These are phyloP conservation scores for Solanum peruvianum DNA, from an alignment of 257 asterid species.

Conservation along the genomic window DNA sequence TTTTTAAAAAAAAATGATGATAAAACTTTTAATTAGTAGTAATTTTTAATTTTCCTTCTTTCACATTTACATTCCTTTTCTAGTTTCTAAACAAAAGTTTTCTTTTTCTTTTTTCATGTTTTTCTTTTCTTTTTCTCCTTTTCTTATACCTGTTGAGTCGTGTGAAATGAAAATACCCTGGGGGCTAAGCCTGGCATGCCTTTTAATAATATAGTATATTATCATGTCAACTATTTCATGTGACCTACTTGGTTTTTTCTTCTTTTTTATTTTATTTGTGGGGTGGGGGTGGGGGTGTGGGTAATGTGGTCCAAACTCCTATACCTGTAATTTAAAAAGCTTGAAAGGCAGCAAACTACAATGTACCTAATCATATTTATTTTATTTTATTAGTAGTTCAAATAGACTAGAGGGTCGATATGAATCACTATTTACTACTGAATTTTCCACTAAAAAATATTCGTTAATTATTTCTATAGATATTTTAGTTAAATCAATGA, in stretches of 20 bases:
- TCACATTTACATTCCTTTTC: not conserved
- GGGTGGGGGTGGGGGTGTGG: not conserved
- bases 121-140: not conserved
- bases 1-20: not conserved
- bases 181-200: conserved; percentile 20
- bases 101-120: not conserved
- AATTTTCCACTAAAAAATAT: not conserved
- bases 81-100: not conserved
- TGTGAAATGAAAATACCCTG: conserved; percentile 28
- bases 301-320: not conserved
- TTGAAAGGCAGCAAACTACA: not conserved
- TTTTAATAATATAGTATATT: conserved; percentile 10
- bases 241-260: conserved; percentile 13
- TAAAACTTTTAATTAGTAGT: not conserved
- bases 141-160: conserved; percentile 13
- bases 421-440: not conserved
- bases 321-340: not conserved
- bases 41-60: not conserved
- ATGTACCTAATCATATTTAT: not conserved
- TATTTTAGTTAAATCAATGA: no score
- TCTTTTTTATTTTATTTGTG: not conserved
- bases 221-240: conserved; percentile 14
- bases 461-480: no score
- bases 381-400: not conserved
- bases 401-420: not conserved